Evolutionary conservation across 306 rosid genomes (phyloP).

Genomic region (Quillaja saponaria): DNA sequence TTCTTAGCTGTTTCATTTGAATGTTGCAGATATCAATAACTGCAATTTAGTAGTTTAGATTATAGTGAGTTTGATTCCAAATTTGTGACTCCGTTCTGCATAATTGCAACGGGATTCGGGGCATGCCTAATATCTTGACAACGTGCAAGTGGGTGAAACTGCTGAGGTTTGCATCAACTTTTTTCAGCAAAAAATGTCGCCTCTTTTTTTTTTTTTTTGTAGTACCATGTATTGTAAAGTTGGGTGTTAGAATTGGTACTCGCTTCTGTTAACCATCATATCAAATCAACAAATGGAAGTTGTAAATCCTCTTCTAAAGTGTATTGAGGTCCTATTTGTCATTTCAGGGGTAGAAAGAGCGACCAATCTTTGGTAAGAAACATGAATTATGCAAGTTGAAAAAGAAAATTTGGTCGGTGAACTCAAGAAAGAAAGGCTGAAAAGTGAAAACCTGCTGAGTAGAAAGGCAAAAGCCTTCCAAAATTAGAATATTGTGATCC

Average conservation of each 20-base stretch:
- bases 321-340: background rate
- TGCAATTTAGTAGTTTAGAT: too few relatives aligned
- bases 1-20: slow-evolving; percentile 9
- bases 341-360: slow-evolving; percentile 87
- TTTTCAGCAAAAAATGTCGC: background rate
- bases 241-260: slow-evolving; percentile 6
- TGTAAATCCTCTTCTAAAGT: slow-evolving; percentile 1
- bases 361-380: slow-evolving; percentile 85
- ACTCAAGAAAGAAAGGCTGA: slow-evolving; percentile 63
- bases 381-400: slow-evolving; percentile 92
- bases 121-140: too few relatives aligned
- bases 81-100: too few relatives aligned
- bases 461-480: slow-evolving; percentile 53
- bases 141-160: too few relatives aligned
- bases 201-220: background rate
- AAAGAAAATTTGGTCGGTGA: slow-evolving; percentile 82
- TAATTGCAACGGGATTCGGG: too few relatives aligned
- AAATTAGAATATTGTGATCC: slow-evolving; percentile 1
- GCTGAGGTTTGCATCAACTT: too few relatives aligned
- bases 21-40: too few relatives aligned
- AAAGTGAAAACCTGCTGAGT: slow-evolving; percentile 38
- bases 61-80: too few relatives aligned
- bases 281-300: background rate
- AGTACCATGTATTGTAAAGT: slow-evolving; percentile 2
- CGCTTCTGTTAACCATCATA: too few relatives aligned